Percentiles rank a stretch among this genome's conserved stretches.
These are phyloP conservation scores for Firmiana major DNA, from an alignment of 345 rosid species.

Conservation along the genomic window DNA sequence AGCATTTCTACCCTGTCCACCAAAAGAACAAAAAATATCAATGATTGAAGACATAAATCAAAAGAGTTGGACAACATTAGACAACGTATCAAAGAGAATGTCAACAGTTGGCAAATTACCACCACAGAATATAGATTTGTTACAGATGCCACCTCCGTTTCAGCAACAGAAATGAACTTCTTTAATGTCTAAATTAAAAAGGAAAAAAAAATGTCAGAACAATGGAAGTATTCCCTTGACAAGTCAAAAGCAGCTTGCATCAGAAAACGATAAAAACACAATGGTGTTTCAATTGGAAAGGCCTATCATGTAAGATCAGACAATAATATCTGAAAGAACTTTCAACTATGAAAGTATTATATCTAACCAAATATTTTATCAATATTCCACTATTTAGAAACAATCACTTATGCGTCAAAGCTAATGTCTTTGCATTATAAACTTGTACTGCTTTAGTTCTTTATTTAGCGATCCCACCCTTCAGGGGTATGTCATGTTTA, in stretches of 20 bases:
- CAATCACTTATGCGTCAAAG: neutral
- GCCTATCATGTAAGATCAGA: neutral
- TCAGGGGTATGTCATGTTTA: neutral
- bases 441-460: neutral
- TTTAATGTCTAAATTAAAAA: slow-evolving; percentile 54
- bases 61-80: neutral
- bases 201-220: slow-evolving; percentile 14
- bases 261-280: neutral
- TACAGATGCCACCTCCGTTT: slow-evolving; percentile 73
- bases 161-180: slow-evolving; percentile 69
- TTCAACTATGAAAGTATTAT: neutral
- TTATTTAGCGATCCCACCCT: neutral
- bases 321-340: neutral
- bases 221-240: neutral
- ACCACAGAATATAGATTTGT: slow-evolving; percentile 76
- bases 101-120: slow-evolving; percentile 51
- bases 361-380: neutral
- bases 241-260: neutral
- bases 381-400: neutral
- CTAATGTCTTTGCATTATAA: neutral
- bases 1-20: slow-evolving; percentile 91
- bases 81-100: slow-evolving; percentile 8
- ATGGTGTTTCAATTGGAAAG: neutral
- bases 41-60: slow-evolving; percentile 9
- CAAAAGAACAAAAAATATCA: neutral